A percentile compares a stretch with the other conserved stretches of the same genome.
phyloP scores from a whole-genome alignment of 2,329 filamentous ascomycete species.

The Cladorrhinum sp. region DNA sequence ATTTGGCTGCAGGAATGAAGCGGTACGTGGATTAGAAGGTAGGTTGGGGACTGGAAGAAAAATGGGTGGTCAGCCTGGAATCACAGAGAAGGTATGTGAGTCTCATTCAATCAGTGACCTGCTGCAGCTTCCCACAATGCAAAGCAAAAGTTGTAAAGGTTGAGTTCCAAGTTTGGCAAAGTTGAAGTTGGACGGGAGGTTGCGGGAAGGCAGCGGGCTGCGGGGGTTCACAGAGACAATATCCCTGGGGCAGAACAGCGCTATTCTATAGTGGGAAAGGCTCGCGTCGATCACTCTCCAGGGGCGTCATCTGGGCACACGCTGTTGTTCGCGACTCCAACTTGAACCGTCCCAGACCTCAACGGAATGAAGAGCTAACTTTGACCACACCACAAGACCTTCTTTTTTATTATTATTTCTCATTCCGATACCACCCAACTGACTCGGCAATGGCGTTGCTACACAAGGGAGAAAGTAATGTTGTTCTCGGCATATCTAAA shows the following conservation, averaged over 20 bases:
- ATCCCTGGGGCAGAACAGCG: background rate
- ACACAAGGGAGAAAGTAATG: background rate
- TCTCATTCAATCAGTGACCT: too few relatives aligned
- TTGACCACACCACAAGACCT: background rate
- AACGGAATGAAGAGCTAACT: background rate
- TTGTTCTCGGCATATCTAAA: background rate
- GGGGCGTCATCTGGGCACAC: conserved; percentile 1
- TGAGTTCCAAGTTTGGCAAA: background rate
- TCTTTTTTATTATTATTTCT: background rate
- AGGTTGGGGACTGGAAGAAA: background rate
- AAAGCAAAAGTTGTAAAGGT: too few relatives aligned
- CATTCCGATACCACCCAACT: background rate
- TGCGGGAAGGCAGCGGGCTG: background rate
- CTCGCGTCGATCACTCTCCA: background rate
- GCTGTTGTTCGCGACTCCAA: background rate
- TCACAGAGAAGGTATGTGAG: too few relatives aligned
- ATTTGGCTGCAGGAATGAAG: background rate
- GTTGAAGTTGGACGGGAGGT: background rate
- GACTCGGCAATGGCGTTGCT: background rate
- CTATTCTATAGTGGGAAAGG: conserved; percentile 2
- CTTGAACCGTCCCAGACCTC: background rate
- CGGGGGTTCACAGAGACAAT: background rate
- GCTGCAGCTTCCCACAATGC: too few relatives aligned
- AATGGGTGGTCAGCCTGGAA: too few relatives aligned
- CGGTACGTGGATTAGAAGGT: background rate